phyloP scores from a whole-genome alignment of 805 yeast genomes.

The Candida easanensis region DNA sequence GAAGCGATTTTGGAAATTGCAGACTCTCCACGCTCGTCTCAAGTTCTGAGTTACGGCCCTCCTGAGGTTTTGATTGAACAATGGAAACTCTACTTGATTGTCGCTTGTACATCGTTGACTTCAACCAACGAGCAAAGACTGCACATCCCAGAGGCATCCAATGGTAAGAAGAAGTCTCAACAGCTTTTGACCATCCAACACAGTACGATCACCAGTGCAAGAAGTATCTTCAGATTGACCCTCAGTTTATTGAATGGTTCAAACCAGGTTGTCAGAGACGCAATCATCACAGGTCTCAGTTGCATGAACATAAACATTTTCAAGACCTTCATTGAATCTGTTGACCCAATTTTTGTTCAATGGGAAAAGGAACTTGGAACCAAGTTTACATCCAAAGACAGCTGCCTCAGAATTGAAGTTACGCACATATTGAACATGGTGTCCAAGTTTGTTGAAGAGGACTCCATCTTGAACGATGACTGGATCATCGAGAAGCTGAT shows the following conservation, averaged over 20 bases:
- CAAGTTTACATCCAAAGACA: conserved; percentile 35
- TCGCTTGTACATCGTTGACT: conserved; percentile 89
- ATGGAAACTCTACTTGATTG: conserved; percentile 85
- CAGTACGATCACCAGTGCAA: conserved; percentile 89
- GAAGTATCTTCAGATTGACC: conserved; percentile 83
- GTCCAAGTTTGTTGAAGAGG: conserved; percentile 53
- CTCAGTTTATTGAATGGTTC: conserved; percentile 74
- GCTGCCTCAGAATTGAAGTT: conserved; percentile 64
- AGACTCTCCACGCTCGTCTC: conserved; percentile 32
- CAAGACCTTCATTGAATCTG: conserved; percentile 72
- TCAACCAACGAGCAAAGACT: conserved; percentile 84
- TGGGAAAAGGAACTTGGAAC: conserved; percentile 49
- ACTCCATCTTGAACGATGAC: conserved; percentile 56
- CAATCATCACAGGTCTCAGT: conserved; percentile 84
- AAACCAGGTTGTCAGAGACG: conserved; percentile 71
- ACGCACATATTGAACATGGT: conserved; percentile 75
- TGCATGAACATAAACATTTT: conserved; percentile 89
- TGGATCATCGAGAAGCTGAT: conserved; percentile 66
- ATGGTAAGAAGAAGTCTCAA: conserved; percentile 72
- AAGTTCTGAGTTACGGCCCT: conserved; percentile 36
- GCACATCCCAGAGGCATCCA: conserved; percentile 54
- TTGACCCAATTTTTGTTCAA: conserved; percentile 56
- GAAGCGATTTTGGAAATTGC: conserved; percentile 61
- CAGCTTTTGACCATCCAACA: conserved; percentile 82
- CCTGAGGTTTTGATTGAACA: conserved; percentile 78